Evolutionary conservation across 1,284 basidiomycete genomes (phyloP), one percentile per base, ranked within the genome.

Genomic region (Ceratobasidium sp.): DNA sequence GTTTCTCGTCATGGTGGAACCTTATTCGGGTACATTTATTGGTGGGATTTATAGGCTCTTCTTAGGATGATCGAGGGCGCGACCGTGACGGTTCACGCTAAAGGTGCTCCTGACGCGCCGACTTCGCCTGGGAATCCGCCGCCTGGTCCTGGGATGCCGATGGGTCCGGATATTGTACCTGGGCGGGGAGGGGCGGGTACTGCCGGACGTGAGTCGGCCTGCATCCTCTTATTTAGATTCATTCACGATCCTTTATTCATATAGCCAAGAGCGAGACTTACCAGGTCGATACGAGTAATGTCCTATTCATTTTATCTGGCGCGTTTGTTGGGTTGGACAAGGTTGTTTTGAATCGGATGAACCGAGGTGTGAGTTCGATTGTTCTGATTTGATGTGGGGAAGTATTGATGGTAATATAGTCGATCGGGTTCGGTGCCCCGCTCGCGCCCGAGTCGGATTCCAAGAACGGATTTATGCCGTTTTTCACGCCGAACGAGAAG

Each of bases 51-150:
- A 1, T 42, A 73, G 69, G 69, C 95, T 12, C 87, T 99, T 28
- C 87, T 99, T 0, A 90, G 96, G 65, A 93, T 98, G 90, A 92
- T 99, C 88, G 97, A 99, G 86, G 97, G 97, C 1, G 93, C 95
- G 0, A 87, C 92, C 3, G 89, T 99, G 33, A 93, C 92, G 12
- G 89, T 98, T 2, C 84, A 86, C 6, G 79, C 95, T 3, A 96
- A 96, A 85, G 90, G 90, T 4, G 85, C 88, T 5, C 84, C 78
- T 0, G 71, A 70, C 28, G 70, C 70, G 46, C 13, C 70, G 23
- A 23, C 75, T 10, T 66, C 75, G 23, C 61, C 78, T 67, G 38
- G 68, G 33, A 23, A 38, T 65, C 33, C 59, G 20, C 71, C 54
- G 26, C 54, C 62, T 65, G 64, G 68, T 33, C 23, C 65, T 38